Evolutionary conservation across 345 rosid genomes (phyloP).

Genomic region (Gossypium sturtianum): DNA sequence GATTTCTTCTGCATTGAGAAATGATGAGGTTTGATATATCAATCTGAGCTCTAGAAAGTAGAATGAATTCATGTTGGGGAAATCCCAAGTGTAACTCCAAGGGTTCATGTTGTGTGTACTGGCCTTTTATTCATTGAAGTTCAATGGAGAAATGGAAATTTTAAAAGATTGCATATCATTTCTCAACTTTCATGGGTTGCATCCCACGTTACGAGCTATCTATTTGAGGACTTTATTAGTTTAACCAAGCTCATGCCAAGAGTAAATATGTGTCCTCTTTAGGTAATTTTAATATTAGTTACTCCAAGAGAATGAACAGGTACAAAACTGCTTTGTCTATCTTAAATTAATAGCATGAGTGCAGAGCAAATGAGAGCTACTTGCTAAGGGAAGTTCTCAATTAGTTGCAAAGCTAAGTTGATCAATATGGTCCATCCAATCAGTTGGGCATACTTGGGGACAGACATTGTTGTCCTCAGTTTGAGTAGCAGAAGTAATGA

Average conservation of each 20-base stretch:
- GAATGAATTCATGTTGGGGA: no score
- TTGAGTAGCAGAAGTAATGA: neutral
- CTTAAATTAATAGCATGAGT: neutral
- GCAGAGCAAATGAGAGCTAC: neutral
- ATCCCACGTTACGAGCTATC: neutral
- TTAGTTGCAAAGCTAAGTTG: neutral
- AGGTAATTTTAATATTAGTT: neutral
- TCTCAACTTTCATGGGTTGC: neutral
- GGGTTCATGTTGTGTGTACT: no score
- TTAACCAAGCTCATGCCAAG: neutral
- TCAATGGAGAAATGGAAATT: no score
- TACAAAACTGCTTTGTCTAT: neutral
- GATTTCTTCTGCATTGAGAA: no score
- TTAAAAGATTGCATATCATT: no score
- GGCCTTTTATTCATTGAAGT: no score
- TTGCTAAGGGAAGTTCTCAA: neutral
- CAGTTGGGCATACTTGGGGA: neutral
- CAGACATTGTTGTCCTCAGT: neutral
- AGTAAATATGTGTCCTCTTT: neutral
- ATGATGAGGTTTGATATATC: no score
- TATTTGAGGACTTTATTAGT: neutral
- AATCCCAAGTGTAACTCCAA: no score
- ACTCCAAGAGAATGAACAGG: neutral
- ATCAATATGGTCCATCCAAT: neutral
- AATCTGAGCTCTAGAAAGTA: no score